Evolutionary conservation across 805 yeast genomes (phyloP).

Genomic region (Danielia oregonensis): DNA sequence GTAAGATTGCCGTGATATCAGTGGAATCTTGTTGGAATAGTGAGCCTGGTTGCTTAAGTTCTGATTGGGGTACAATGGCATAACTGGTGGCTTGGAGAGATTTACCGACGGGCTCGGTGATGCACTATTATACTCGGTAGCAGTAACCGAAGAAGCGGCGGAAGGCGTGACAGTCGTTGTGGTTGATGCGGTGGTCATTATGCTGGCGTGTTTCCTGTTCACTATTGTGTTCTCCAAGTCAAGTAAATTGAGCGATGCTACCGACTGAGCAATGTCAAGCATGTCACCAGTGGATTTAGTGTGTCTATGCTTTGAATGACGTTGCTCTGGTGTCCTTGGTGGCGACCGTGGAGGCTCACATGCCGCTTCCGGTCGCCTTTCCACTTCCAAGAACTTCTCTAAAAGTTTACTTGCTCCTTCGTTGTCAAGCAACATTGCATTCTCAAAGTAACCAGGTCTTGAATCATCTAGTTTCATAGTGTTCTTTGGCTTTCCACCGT

Average conservation of each 20-base stretch:
- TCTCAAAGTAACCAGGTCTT: conserved; percentile 58
- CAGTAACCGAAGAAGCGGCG: conserved; percentile 5
- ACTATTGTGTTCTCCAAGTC: conserved; percentile 12
- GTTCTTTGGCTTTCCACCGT: conserved; percentile 49
- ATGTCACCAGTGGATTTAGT: conserved; percentile 14
- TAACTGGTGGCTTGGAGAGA: conserved; percentile 10
- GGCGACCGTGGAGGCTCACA: neutral
- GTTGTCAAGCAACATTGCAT: conserved; percentile 49
- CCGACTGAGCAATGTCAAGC: conserved; percentile 6
- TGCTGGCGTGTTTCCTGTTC: conserved; percentile 14
- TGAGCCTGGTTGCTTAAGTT: conserved; percentile 15
- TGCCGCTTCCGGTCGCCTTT: neutral
- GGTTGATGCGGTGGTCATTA: conserved; percentile 16
- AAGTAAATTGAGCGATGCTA: conserved; percentile 12
- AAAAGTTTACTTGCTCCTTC: conserved; percentile 44
- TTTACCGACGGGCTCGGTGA: conserved; percentile 15
- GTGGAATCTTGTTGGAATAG: conserved; percentile 10
- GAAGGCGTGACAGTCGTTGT: conserved; percentile 12
- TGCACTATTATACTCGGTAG: conserved; percentile 8
- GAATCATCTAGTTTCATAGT: conserved; percentile 54
- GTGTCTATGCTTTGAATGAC: conserved; percentile 2
- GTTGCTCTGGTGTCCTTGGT: conserved; percentile 5
- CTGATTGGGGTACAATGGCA: conserved; percentile 17
- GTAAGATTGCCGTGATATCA: conserved; percentile 9
- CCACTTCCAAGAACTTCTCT: conserved; percentile 30